Base-by-base conservation (phyloP, 768 basidiomycete genomes). In the Suillus cothurnatus region DNA sequence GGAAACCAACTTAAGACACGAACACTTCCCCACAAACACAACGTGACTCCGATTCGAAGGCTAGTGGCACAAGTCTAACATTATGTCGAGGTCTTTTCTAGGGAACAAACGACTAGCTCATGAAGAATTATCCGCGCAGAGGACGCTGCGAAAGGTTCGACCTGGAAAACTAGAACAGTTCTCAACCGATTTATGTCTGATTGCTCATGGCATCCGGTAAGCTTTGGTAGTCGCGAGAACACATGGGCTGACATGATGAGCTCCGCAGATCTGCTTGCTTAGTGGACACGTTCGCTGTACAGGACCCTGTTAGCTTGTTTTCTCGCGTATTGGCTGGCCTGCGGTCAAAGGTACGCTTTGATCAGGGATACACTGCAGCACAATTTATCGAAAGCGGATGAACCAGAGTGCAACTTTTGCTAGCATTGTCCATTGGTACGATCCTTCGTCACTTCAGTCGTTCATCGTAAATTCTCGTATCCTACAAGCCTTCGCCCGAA, bases 391-490 rank as follows among this genome's bases (percentile, higher is more conserved):
- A 32, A 45, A 23, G 61, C 31, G 28, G 62, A 41, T 26, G 32
- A 41, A n/a, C 26, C 55, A 71, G 67, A 70, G 66, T 49, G 12
- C 71, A 9, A 52, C 67, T 21, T 89, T 89, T 72, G 45, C 70
- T 12, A 62, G 74, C 43, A 73, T 89, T 34, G 63, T 80, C 39
- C 79, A 86, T 67, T 65, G 86, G 53, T 79, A 82, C 55, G 86
- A 88, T 32, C 65, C 79, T 14, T 59, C 69, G 38, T 80, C 83
- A 4, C 74, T 78, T 17, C 88, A 89, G 68, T 83, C 85, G 2
- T 87, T 89, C 72, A 78, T 89, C 64, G 79, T 88, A 36, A 87
- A 88, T 52, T 56, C 63, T 7, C 66, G 67, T 1, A 70, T 73
- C 28, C 45, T 74, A 5, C 61, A 64, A 14, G 41, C n/a, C 8